Percentiles rank a stretch among this genome's conserved stretches.
Conservation (phyloP, 176 grass and related monocot genomes). For the Paspalum vaginatum region DNA sequence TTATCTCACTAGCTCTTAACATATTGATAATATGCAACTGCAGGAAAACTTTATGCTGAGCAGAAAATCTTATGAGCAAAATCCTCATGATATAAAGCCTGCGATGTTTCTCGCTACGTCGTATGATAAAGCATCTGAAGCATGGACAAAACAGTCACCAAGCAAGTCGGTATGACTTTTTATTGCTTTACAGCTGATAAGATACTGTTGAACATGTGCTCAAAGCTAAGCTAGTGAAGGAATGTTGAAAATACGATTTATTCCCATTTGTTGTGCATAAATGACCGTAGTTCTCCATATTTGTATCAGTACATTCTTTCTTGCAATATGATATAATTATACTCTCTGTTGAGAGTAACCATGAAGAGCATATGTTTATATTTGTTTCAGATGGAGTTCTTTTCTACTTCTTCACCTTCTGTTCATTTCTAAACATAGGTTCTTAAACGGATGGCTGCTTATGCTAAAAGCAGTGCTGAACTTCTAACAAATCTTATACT, state of each 20-base stretch:
- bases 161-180: constrained; percentile 68
- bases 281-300: neutral
- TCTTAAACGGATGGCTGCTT: constrained; percentile 80
- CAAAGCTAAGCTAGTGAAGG: constrained; percentile 8
- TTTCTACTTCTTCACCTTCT: constrained; percentile 28
- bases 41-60: constrained; percentile 83
- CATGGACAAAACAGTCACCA: constrained; percentile 87
- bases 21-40: constrained; percentile 26
- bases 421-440: constrained; percentile 49
- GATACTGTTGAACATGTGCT: neutral
- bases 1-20: constrained; percentile 13
- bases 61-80: constrained; percentile 82
- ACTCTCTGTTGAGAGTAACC: neutral
- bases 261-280: constrained; percentile 22
- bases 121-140: constrained; percentile 94
- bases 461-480: constrained; percentile 86
- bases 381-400: neutral
- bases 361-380: constrained; percentile 10
- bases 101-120: constrained; percentile 89
- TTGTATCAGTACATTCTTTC: constrained; percentile 1
- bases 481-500: constrained; percentile 79
- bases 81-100: constrained; percentile 64
- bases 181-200: constrained; percentile 18
- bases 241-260: constrained; percentile 6
- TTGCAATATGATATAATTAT: constrained; percentile 17